These are phyloP conservation scores for Paraurostyla sp. DNA, from an alignment of 73 alveolate genomes.

Conservation along the genomic window DNA sequence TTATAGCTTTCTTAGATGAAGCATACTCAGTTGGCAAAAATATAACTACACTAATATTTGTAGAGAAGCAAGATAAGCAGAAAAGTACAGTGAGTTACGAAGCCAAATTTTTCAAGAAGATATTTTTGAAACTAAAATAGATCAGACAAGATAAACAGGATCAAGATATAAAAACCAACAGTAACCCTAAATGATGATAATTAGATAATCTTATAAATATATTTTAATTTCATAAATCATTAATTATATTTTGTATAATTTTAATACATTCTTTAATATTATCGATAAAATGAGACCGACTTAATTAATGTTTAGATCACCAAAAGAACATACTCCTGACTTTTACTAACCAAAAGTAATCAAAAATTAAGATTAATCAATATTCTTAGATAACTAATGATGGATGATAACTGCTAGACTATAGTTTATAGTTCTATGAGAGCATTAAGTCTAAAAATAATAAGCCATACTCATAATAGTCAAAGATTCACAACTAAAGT, in stretches of 20 bases:
- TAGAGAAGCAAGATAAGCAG: slow-evolving; percentile 65
- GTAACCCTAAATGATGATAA: neutral
- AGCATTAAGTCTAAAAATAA: neutral
- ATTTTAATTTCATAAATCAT: neutral
- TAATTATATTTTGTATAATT: slow-evolving; percentile 20
- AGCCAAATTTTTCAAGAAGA: slow-evolving; percentile 78
- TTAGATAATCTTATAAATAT: neutral
- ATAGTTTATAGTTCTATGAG: slow-evolving; percentile 32
- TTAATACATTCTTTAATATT: neutral
- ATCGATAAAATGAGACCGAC: slow-evolving; percentile 44
- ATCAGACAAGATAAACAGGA: neutral
- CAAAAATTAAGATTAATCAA: neutral
- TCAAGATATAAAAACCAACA: neutral
- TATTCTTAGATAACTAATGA: slow-evolving; percentile 14
- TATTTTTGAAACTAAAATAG: slow-evolving; percentile 61
- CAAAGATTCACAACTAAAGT: neutral
- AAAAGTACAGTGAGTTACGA: slow-evolving; percentile 80
- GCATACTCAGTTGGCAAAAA: slow-evolving; percentile 80
- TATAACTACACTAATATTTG: slow-evolving; percentile 71
- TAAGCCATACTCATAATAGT: neutral
- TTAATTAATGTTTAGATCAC: slow-evolving; percentile 31
- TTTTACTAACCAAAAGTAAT: slow-evolving; percentile 49
- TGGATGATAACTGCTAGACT: slow-evolving; percentile 16
- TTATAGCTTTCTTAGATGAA: slow-evolving; percentile 71
- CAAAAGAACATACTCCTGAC: slow-evolving; percentile 56